Base-by-base conservation (phyloP, 345 rosid species). In the Firmiana major region DNA sequence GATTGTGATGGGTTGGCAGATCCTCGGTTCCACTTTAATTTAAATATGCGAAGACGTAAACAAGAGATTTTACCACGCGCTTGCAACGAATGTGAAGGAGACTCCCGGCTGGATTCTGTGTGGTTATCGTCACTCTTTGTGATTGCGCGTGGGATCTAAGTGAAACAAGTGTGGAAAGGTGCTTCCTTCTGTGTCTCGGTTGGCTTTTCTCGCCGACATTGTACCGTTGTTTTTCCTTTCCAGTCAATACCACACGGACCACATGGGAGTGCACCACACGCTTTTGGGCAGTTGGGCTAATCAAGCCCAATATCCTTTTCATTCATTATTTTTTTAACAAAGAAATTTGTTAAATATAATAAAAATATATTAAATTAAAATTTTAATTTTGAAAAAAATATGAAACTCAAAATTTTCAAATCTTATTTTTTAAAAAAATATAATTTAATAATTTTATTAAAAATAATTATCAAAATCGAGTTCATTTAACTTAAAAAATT, bases 151-250 rank as follows among this genome's bases (percentile, higher is more conserved):
- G 45, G 40, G 78, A 28, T 8, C 3, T 8, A 12, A 19, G 7
- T 26, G 19, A 22, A 43, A 12, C 54, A 68, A 6, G 57, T 28
- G 7, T 13, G 5, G 19, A 62, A 28, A 13, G 0, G 9, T 1
- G 65, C 40, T 1, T 46, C 1, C 13, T 54, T 68, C 76, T 85
- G 71, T 0, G 13, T 45, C 68, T 36, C 42, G 73, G 85, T 77
- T 80, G 81, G 59, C 81, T 40, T 2, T 19, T 54, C 65, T 62
- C 83, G 43, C 86, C 87, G 88, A 87, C 87, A 78, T n/a, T 12
- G 24, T 46, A 4, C 34, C 31, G 36, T 54, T 46, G 34, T 12
- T 28, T 40, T 40, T 9, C 28, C 24, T 70, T 49, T 7, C 19
- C 58, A 43, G 67, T 66, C 40, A 49, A 65, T 16, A 2, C 40